Evolutionary conservation across 805 yeast genomes (phyloP).

Genomic region (Myxozyma lipomycoides): DNA sequence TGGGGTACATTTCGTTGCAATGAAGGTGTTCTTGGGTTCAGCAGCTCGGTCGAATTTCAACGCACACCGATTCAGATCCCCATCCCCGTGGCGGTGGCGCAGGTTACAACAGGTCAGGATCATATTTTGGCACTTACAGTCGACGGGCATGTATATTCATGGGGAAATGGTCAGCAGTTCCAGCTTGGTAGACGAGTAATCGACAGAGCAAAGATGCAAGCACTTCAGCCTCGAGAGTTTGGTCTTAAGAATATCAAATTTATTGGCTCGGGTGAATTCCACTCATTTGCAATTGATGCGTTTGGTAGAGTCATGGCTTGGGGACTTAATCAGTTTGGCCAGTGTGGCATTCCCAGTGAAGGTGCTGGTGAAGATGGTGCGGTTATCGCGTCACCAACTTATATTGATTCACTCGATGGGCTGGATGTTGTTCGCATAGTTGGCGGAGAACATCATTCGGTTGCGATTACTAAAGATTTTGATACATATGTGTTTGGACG

Average conservation of each 20-base stretch:
- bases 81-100: slow-evolving; percentile 64
- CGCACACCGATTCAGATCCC: slow-evolving; percentile 59
- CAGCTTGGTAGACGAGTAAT: slow-evolving; percentile 84
- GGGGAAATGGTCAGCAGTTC: slow-evolving; percentile 96
- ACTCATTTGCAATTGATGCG: slow-evolving; percentile 83
- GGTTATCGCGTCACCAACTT: slow-evolving; percentile 70
- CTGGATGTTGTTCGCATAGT: slow-evolving; percentile 59
- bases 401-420: slow-evolving; percentile 58
- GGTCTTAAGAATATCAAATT: slow-evolving; percentile 74
- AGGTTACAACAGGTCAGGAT: slow-evolving; percentile 88
- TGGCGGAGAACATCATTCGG: slow-evolving; percentile 93
- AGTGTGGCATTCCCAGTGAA: slow-evolving; percentile 77
- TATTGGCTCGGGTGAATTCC: slow-evolving; percentile 92
- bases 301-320: slow-evolving; percentile 73
- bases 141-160: slow-evolving; percentile 83
- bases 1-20: slow-evolving; percentile 94
- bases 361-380: slow-evolving; percentile 70
- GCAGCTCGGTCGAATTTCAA: slow-evolving; percentile 61
- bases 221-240: slow-evolving; percentile 76
- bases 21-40: slow-evolving; percentile 86
- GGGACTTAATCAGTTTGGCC: slow-evolving; percentile 98
- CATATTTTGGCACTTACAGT: slow-evolving; percentile 80
- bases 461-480: slow-evolving; percentile 70
- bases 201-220: slow-evolving; percentile 70
- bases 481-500: slow-evolving; percentile 84